Conservation (phyloP, 495 filamentous ascomycete genomes). For the Tuber borchii region DNA sequence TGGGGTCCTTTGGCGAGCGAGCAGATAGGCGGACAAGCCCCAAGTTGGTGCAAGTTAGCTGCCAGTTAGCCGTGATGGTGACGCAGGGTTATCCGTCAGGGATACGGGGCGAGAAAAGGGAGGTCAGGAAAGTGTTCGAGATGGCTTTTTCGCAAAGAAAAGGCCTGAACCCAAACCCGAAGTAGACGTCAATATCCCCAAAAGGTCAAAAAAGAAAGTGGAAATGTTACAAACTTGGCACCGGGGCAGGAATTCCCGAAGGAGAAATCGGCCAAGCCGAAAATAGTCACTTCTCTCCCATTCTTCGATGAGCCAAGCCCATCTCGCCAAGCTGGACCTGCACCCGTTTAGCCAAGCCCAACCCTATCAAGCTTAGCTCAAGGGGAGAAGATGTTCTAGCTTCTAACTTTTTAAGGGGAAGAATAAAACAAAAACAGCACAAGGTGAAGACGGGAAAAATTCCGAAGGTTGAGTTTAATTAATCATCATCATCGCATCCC, state of each 20-base stretch:
- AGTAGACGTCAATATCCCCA: background rate
- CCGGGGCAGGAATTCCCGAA: background rate
- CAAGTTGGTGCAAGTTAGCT: background rate
- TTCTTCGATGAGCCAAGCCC: background rate
- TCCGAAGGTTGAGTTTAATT: background rate
- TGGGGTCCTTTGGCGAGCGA: background rate
- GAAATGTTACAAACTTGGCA: background rate
- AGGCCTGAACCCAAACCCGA: background rate
- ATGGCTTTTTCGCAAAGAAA: background rate
- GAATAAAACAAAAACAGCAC: background rate
- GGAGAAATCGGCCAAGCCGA: background rate
- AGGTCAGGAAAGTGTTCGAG: background rate
- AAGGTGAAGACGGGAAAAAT: background rate
- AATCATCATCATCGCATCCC: background rate
- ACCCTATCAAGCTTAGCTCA: background rate
- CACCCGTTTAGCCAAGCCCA: background rate
- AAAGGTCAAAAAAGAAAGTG: background rate
- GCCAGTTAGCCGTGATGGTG: background rate
- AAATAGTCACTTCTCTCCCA: background rate
- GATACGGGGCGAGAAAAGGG: background rate
- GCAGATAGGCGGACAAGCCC: background rate
- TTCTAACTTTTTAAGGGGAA: background rate
- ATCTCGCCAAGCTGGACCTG: conserved; percentile 4
- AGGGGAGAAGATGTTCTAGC: background rate
- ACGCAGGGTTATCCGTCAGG: conserved; percentile 1